Evolutionary conservation across 78 protist genomes (phyloP).

Genomic region (Dictyostelium purpureum): DNA sequence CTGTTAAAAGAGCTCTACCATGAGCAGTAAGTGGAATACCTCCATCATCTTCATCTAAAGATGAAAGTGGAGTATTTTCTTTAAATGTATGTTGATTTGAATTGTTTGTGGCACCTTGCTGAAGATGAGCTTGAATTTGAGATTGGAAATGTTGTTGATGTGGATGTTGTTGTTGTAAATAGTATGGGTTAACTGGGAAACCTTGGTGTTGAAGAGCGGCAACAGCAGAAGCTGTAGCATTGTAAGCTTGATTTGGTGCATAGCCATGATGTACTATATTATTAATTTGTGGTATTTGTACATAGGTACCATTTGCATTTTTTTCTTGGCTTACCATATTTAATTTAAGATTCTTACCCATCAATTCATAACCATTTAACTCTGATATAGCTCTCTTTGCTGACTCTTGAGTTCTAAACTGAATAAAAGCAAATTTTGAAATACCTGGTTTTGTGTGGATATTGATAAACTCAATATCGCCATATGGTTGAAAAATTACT

Average conservation of each 20-base stretch:
- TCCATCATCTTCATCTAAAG: conserved; percentile 67
- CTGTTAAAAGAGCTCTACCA: conserved; percentile 30
- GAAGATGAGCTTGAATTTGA: background rate
- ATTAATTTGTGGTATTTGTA: conserved; percentile 14
- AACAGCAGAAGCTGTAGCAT: background rate
- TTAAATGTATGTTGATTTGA: conserved; percentile 3
- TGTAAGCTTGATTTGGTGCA: background rate
- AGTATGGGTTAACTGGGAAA: background rate
- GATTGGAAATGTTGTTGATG: background rate
- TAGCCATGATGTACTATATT: conserved; percentile 8
- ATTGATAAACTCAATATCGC: conserved; percentile 54
- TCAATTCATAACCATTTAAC: conserved; percentile 47
- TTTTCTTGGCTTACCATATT: conserved; percentile 38
- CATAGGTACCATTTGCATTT: conserved; percentile 12
- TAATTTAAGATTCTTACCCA: conserved; percentile 48
- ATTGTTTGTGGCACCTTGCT: background rate
- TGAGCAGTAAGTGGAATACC: conserved; percentile 63
- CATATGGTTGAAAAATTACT: conserved; percentile 3
- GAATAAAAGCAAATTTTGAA: conserved; percentile 58
- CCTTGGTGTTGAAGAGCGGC: background rate
- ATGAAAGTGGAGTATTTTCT: conserved; percentile 29
- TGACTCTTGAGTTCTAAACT: conserved; percentile 24
- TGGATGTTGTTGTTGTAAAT: background rate
- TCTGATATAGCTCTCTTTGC: conserved; percentile 29
- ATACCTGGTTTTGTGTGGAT: conserved; percentile 41